phyloP scores from a whole-genome alignment of 495 filamentous ascomycete species.

The Penicillium odoratum region DNA sequence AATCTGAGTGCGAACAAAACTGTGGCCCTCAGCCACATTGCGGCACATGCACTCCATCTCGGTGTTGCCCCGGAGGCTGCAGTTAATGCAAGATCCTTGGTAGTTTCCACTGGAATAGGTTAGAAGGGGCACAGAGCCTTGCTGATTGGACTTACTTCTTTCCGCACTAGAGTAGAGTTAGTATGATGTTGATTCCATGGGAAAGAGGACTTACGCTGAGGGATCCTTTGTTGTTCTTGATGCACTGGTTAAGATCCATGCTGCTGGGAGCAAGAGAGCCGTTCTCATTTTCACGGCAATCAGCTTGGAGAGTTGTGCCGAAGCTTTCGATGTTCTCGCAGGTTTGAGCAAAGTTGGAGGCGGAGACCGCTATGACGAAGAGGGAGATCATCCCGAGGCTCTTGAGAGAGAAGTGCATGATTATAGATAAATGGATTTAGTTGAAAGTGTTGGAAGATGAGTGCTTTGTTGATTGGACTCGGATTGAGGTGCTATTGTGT shows the following conservation, averaged over 20 bases:
- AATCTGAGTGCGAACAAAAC: constrained; percentile 16
- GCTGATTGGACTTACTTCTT: constrained; percentile 19
- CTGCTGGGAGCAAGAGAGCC: constrained; percentile 9
- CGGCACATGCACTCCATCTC: constrained; percentile 24
- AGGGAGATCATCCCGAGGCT: constrained; percentile 19
- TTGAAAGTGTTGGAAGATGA: neutral
- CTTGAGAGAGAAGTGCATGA: constrained; percentile 24
- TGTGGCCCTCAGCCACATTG: constrained; percentile 15
- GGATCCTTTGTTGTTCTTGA: constrained; percentile 22
- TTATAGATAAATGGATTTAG: neutral
- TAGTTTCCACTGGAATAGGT: constrained; percentile 15
- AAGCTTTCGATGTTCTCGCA: constrained; percentile 19
- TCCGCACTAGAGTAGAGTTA: constrained; percentile 20
- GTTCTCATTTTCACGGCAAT: constrained; percentile 18
- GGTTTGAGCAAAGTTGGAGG: constrained; percentile 24
- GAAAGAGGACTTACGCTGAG: constrained; percentile 10
- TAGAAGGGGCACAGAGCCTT: neutral
- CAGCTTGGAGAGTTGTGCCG: constrained; percentile 15
- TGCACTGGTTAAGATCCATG: constrained; percentile 22
- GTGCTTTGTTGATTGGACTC: neutral
- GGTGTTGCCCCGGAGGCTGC: constrained; percentile 17
- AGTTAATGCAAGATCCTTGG: constrained; percentile 24
- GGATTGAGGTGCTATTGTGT: neutral
- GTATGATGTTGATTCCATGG: neutral
- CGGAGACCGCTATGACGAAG: constrained; percentile 16